Percentiles rank a stretch among this genome's conserved stretches.
Conservation (phyloP, 371 early-diverging fungal genomes). For the Rhizopus microsporus region DNA sequence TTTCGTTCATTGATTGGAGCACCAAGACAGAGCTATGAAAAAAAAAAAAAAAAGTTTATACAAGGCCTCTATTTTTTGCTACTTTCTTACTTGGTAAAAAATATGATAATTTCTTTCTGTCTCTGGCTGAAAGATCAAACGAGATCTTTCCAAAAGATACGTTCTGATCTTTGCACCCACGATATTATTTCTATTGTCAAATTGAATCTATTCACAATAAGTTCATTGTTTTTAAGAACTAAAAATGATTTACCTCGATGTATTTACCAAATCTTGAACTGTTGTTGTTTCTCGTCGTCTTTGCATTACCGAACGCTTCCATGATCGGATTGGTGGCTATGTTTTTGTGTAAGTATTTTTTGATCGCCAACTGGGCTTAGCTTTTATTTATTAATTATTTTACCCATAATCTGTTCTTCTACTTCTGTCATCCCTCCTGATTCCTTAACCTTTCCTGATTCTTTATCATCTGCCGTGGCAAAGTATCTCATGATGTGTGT, state of each 20-base stretch:
- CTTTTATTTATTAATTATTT: not conserved
- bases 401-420: slow-evolving; percentile 80
- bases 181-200: slow-evolving; percentile 79
- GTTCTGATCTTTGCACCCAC: slow-evolving; percentile 96
- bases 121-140: slow-evolving; percentile 92
- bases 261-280: slow-evolving; percentile 99
- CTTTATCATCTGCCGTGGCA: slow-evolving; percentile 84
- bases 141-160: slow-evolving; percentile 97
- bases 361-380: slow-evolving; percentile 7
- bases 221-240: not conserved
- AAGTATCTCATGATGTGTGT: slow-evolving; percentile 98
- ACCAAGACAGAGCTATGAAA: slow-evolving; percentile 83
- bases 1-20: slow-evolving; percentile 81
- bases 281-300: slow-evolving; percentile 98
- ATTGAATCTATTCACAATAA: slow-evolving; percentile 62
- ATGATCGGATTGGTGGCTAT: slow-evolving; percentile 96
- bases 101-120: slow-evolving; percentile 99
- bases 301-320: slow-evolving; percentile 99
- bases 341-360: not conserved
- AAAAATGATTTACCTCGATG: slow-evolving; percentile 69
- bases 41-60: not conserved
- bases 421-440: slow-evolving; percentile 71
- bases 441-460: slow-evolving; percentile 40
- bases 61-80: not conserved
- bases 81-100: slow-evolving; percentile 82